phyloP scores from a whole-genome alignment of 2,329 filamentous ascomycete species.

The Aspergillus uvarum region DNA sequence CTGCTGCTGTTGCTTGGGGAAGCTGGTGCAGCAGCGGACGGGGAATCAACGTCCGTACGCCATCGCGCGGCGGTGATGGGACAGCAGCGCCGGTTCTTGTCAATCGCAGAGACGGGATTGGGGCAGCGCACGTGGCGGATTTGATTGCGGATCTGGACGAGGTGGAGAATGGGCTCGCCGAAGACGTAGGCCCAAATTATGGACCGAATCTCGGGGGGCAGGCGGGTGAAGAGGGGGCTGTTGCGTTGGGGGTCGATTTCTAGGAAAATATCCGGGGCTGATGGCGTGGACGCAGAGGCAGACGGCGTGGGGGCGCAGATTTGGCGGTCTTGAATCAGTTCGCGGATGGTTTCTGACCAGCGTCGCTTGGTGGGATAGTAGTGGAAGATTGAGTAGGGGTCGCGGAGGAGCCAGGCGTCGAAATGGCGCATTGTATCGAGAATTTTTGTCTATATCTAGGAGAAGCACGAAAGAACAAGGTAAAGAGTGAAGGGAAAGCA shows the following conservation, averaged over 20 bases:
- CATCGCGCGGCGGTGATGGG: slow-evolving; percentile 34
- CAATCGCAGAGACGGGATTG: slow-evolving; percentile 22
- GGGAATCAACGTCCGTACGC: slow-evolving; percentile 21
- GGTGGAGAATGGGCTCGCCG: slow-evolving; percentile 32
- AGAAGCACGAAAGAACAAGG: neutral
- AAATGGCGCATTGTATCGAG: slow-evolving; percentile 36
- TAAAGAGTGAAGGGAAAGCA: neutral
- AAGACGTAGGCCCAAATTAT: slow-evolving; percentile 42
- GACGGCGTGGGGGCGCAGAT: slow-evolving; percentile 31
- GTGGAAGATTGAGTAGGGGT: slow-evolving; percentile 42
- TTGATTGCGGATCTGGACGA: slow-evolving; percentile 37
- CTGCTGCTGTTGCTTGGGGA: slow-evolving; percentile 1
- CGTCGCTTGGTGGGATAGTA: slow-evolving; percentile 38
- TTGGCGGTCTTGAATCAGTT: slow-evolving; percentile 36
- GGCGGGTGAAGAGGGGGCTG: slow-evolving; percentile 25
- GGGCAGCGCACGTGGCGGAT: slow-evolving; percentile 38
- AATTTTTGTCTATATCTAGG: neutral
- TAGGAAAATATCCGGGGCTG: slow-evolving; percentile 18
- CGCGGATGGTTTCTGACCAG: slow-evolving; percentile 38
- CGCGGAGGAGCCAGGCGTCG: slow-evolving; percentile 40
- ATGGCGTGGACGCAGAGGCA: neutral
- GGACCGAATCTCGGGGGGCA: slow-evolving; percentile 40
- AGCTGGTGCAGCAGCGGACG: neutral
- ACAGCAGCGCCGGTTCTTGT: slow-evolving; percentile 35
- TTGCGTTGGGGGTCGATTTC: slow-evolving; percentile 20